Percentiles rank a stretch among this genome's conserved stretches.
Conservation (phyloP, 352 stramenopile species). For the Phytophthora megakarya region DNA sequence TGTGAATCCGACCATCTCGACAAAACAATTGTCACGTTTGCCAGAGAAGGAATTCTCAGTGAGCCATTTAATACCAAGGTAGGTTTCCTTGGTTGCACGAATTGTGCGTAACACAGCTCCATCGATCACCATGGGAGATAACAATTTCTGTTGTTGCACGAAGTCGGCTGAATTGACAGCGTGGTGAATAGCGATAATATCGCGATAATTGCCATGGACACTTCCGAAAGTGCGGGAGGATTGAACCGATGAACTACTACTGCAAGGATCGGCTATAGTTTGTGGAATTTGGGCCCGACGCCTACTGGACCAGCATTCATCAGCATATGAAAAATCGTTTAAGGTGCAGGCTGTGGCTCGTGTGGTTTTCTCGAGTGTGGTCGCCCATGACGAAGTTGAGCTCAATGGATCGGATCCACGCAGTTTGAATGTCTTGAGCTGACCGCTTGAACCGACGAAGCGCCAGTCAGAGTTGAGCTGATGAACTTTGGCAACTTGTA, state of each 20-base stretch:
- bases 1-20: conserved; percentile 50
- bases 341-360: conserved; percentile 15
- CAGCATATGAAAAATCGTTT: conserved; percentile 11
- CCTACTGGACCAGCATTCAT: conserved; percentile 2
- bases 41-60: conserved; percentile 27
- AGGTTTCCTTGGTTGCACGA: conserved; percentile 32
- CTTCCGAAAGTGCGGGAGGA: conserved; percentile 45
- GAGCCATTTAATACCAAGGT: conserved; percentile 55
- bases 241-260: conserved; percentile 34
- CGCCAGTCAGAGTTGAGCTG: conserved; percentile 38
- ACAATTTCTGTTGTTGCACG: conserved; percentile 42
- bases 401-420: conserved; percentile 27
- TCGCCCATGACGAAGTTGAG: conserved; percentile 24
- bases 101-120: conserved; percentile 39
- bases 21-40: conserved; percentile 42
- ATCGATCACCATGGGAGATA: conserved; percentile 42
- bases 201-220: conserved; percentile 47
- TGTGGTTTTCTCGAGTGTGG: conserved; percentile 20
- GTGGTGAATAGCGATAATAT: conserved; percentile 49
- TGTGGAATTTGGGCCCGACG: too few species aligned
- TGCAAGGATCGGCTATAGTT: conserved; percentile 2
- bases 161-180: conserved; percentile 41
- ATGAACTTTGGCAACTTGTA: conserved; percentile 22
- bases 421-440: conserved; percentile 45
- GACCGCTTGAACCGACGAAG: conserved; percentile 33